These are phyloP conservation scores for Cryptococcus amylolentus DNA, from an alignment of 1,284 basidiomycete genomes.

Conservation along the genomic window DNA sequence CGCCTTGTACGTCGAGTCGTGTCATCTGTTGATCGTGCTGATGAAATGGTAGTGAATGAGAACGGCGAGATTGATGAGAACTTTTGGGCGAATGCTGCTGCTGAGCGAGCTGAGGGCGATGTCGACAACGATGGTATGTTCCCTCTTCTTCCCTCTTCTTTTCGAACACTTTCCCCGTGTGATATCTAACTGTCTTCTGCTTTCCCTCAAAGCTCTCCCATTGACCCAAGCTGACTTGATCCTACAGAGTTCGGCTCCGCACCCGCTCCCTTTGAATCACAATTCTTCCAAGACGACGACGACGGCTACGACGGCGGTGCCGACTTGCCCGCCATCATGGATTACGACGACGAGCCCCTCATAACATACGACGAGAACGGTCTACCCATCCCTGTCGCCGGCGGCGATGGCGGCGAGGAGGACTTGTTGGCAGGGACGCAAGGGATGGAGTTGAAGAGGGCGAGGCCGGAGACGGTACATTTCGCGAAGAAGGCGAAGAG, in stretches of 20 bases:
- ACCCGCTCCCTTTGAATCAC: constrained; percentile 80
- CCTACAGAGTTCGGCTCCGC: constrained; percentile 51
- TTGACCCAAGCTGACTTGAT: neutral
- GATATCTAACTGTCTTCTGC: no score
- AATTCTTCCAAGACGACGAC: constrained; percentile 94
- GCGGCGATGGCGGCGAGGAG: constrained; percentile 62
- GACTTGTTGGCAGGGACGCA: constrained; percentile 80
- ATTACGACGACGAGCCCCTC: constrained; percentile 34
- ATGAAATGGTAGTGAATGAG: constrained; percentile 35
- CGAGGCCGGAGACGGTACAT: constrained; percentile 84
- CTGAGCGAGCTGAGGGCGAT: constrained; percentile 62
- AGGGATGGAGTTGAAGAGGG: constrained; percentile 66
- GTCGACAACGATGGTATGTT: constrained; percentile 38
- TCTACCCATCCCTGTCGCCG: constrained; percentile 16
- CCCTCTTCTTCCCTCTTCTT: no score
- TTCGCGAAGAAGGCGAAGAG: constrained; percentile 95
- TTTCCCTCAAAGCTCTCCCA: no score
- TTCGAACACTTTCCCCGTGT: no score
- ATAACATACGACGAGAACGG: no score
- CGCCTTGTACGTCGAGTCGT: no score
- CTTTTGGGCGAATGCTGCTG: constrained; percentile 92
- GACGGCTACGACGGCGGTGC: constrained; percentile 57
- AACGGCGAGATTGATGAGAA: constrained; percentile 87
- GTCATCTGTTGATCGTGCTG: no score
- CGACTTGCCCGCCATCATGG: neutral